These are phyloP conservation scores for Grifola frondosa DNA, from an alignment of 1,284 basidiomycete genomes.

Conservation along the genomic window DNA sequence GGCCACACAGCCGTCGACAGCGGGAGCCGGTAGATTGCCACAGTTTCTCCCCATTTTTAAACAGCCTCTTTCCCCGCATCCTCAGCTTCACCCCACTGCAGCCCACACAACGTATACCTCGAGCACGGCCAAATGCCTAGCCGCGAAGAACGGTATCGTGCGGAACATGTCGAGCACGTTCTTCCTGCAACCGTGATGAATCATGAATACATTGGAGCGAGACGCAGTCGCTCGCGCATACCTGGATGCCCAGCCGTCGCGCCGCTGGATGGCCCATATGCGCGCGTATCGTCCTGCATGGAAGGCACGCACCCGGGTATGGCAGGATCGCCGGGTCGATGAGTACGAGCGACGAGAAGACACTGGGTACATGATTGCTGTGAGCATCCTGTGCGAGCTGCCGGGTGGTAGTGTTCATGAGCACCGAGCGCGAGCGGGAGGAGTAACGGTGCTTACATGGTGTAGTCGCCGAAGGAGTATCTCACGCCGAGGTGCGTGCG, in stretches of 20 bases:
- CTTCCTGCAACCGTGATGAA: conserved; percentile 41
- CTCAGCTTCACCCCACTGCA: conserved; percentile 52
- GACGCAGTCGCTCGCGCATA: conserved; percentile 24
- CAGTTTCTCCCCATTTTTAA: too few relatives aligned
- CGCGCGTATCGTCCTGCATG: conserved; percentile 11
- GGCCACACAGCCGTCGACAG: too few relatives aligned
- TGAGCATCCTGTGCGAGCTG: conserved; percentile 46
- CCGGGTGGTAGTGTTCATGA: conserved; percentile 8
- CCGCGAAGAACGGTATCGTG: conserved; percentile 65
- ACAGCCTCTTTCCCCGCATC: conserved; percentile 54
- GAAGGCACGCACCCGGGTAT: conserved; percentile 19
- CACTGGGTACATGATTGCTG: conserved; percentile 59
- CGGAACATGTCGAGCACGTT: conserved; percentile 58
- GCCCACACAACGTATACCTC: conserved; percentile 61
- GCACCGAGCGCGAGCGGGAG: background rate
- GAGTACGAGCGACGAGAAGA: conserved; percentile 75
- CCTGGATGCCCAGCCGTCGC: conserved; percentile 65
- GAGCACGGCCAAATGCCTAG: conserved; percentile 74
- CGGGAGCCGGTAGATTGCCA: too few relatives aligned
- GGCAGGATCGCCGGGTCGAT: conserved; percentile 76
- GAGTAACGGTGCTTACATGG: conserved; percentile 46
- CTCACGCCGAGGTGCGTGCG: conserved; percentile 67
- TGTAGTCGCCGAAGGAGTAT: conserved; percentile 81
- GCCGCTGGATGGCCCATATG: conserved; percentile 56
- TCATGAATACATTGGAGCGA: background rate